A percentile compares a stretch with the other conserved stretches of the same genome.
Evolutionary conservation across 2,329 filamentous ascomycete genomes (phyloP).

Genomic region (Cyphellophora europaea): DNA sequence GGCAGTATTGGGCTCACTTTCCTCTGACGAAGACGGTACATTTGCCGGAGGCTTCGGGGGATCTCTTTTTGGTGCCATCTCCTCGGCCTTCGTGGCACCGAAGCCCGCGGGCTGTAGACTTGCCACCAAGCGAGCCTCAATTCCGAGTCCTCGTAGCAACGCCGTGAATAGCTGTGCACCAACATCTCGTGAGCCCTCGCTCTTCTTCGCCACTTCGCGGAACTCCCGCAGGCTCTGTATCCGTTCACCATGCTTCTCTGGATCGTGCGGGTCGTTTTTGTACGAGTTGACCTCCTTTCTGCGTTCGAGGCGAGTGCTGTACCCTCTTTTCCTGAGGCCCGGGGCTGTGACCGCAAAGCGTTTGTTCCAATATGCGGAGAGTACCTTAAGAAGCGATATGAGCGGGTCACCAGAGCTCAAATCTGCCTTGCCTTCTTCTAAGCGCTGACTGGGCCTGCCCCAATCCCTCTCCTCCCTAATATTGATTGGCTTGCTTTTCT

Average conservation of each 20-base stretch:
- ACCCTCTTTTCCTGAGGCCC: constrained; percentile 79
- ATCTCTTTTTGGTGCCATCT: constrained; percentile 27
- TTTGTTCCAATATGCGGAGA: constrained; percentile 84
- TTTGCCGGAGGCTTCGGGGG: neutral
- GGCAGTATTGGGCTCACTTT: neutral
- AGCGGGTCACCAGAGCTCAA: constrained; percentile 77
- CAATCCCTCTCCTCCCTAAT: constrained; percentile 52
- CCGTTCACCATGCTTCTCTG: constrained; percentile 64
- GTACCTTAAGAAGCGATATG: constrained; percentile 61
- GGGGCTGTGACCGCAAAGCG: constrained; percentile 69
- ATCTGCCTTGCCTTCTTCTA: constrained; percentile 63
- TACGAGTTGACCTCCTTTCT: constrained; percentile 66
- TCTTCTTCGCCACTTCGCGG: constrained; percentile 55
- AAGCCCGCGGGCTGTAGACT: constrained; percentile 82
- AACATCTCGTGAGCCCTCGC: constrained; percentile 75
- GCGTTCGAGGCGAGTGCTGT: constrained; percentile 66
- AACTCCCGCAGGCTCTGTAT: constrained; percentile 61
- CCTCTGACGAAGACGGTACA: constrained; percentile 1
- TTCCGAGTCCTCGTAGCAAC: constrained; percentile 65
- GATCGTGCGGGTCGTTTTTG: constrained; percentile 52
- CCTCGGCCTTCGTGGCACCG: constrained; percentile 81
- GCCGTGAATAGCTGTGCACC: constrained; percentile 86
- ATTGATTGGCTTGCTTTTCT: constrained; percentile 31
- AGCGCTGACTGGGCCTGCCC: constrained; percentile 56
- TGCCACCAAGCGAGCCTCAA: constrained; percentile 75